Evolutionary conservation across 2,329 filamentous ascomycete genomes (phyloP).

Genomic region (Calonectria honghensis): DNA sequence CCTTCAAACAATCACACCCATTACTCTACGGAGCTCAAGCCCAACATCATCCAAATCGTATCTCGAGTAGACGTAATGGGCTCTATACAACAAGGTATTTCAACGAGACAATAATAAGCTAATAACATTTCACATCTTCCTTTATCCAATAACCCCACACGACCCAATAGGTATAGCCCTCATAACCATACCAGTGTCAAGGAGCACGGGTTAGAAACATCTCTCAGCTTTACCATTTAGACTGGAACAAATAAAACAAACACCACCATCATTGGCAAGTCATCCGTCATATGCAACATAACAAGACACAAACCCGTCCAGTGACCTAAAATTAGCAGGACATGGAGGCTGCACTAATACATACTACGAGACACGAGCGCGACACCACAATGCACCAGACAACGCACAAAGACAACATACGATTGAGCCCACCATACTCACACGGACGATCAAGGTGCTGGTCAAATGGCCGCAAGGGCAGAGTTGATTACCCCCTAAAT

Average conservation of each 20-base stretch:
- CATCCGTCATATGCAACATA: no score
- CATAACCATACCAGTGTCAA: neutral
- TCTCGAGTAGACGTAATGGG: neutral
- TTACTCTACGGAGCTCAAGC: neutral
- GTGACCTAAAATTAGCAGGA: neutral
- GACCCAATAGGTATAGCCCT: no score
- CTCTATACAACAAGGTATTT: neutral
- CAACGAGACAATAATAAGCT: neutral
- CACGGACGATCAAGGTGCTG: conserved; percentile 29
- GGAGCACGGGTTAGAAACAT: neutral
- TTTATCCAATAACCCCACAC: neutral
- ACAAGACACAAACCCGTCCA: no score
- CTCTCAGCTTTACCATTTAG: no score
- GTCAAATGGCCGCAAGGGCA: conserved; percentile 53
- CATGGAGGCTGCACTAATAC: neutral
- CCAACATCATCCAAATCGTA: neutral
- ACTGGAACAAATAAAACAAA: neutral
- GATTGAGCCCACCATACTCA: neutral
- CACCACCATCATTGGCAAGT: no score
- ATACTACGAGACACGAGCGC: neutral
- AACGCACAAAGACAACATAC: neutral
- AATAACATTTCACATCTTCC: neutral
- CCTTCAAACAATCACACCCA: neutral
- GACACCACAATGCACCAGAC: neutral
- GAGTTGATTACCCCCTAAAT: conserved; percentile 59